Conservation (phyloP, 2,329 filamentous ascomycete species). For the Diaporthe ilicicola region DNA sequence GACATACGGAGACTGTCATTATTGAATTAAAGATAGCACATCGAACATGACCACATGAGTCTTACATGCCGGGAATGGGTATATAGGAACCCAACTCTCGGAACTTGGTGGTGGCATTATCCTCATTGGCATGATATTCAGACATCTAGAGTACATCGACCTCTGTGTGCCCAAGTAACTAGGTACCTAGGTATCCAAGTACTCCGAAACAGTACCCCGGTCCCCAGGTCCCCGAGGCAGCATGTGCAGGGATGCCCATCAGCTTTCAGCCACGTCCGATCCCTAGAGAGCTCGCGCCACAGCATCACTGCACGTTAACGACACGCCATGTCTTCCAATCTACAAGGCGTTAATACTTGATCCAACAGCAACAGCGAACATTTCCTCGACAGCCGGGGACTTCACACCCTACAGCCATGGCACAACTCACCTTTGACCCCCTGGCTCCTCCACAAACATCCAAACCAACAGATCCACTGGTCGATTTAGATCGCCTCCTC, state of each 20-base stretch:
- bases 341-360: not conserved
- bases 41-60: too few relatives aligned
- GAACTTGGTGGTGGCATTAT: not conserved
- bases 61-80: too few relatives aligned
- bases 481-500: conserved; percentile 71
- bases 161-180: too few relatives aligned
- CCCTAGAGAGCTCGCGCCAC: conserved; percentile 29
- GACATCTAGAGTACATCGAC: too few relatives aligned
- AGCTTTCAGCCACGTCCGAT: conserved; percentile 14
- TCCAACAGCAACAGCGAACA: not conserved
- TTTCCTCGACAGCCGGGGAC: not conserved
- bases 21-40: too few relatives aligned
- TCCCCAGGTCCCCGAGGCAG: not conserved
- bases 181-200: not conserved
- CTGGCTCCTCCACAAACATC: conserved; percentile 23
- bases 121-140: not conserved
- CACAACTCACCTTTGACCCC: conserved; percentile 27
- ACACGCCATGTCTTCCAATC: not conserved
- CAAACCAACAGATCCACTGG: conserved; percentile 45
- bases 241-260: conserved; percentile 6
- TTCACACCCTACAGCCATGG: conserved; percentile 6
- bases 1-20: too few relatives aligned
- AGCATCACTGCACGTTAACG: conserved; percentile 7
- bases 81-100: not conserved
- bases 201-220: not conserved